Evolutionary conservation across 768 basidiomycete genomes (phyloP).

Genomic region (Boletus rubropictus): DNA sequence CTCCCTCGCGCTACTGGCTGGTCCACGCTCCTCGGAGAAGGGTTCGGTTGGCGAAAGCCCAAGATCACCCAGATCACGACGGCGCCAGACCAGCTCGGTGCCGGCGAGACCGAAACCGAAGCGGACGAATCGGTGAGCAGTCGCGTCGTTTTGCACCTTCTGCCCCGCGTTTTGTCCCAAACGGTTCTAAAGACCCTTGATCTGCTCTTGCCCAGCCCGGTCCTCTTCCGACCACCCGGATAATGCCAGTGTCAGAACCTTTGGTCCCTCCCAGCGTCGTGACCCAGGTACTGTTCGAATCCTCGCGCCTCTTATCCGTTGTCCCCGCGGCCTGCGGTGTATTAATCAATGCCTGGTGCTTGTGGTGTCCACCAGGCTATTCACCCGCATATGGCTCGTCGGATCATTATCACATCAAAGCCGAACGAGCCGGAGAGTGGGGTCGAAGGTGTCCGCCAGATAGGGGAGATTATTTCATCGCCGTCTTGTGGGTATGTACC

Average conservation of each 20-base stretch:
- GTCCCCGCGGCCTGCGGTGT: slow-evolving; percentile 69
- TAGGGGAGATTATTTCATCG: slow-evolving; percentile 59
- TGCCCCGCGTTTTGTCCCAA: background rate
- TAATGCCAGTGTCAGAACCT: slow-evolving; percentile 44
- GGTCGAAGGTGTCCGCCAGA: slow-evolving; percentile 39
- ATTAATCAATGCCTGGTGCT: slow-evolving; percentile 53
- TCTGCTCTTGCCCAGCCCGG: slow-evolving; percentile 39
- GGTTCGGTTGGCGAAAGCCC: slow-evolving; percentile 31
- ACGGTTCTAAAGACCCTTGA: slow-evolving; percentile 7
- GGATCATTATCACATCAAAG: background rate
- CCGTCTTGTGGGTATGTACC: slow-evolving; percentile 62
- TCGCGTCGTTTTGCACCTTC: slow-evolving; percentile 1
- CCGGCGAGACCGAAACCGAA: slow-evolving; percentile 77
- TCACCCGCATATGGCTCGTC: slow-evolving; percentile 4
- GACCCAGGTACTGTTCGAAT: slow-evolving; percentile 62
- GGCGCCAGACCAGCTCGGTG: slow-evolving; percentile 50
- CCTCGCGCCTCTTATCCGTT: slow-evolving; percentile 62
- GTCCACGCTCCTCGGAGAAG: slow-evolving; percentile 23
- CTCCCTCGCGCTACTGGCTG: slow-evolving; percentile 16
- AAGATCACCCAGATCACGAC: slow-evolving; percentile 54
- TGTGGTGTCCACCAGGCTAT: slow-evolving; percentile 41
- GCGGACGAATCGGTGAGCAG: slow-evolving; percentile 64
- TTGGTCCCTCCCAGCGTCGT: slow-evolving; percentile 45
- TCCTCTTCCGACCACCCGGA: slow-evolving; percentile 66
- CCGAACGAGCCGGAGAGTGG: slow-evolving; percentile 14